These are phyloP conservation scores for Avena insularis DNA, from an alignment of 176 grass and related monocot species.

Conservation along the genomic window DNA sequence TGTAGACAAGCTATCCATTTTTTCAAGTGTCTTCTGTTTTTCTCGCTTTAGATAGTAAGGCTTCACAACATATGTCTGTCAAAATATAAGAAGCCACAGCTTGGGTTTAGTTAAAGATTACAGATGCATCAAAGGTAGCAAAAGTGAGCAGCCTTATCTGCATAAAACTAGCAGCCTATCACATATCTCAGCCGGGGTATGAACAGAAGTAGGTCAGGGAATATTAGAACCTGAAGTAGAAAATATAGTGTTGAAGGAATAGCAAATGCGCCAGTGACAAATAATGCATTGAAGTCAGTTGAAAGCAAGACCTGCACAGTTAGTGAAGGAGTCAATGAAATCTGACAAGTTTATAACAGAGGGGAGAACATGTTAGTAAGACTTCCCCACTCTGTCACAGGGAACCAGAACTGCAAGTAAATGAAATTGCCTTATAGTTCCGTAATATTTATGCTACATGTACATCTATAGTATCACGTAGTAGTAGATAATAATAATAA, in stretches of 20 bases:
- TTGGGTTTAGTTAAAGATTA: conserved; percentile 40
- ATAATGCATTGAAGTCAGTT: conserved; percentile 68
- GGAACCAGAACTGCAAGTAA: conserved; percentile 29
- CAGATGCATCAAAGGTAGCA: conserved; percentile 23
- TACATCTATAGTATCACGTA: not conserved
- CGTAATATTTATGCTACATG: not conserved
- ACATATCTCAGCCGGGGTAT: conserved; percentile 35
- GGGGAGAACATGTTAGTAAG: conserved; percentile 4
- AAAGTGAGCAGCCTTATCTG: conserved; percentile 31
- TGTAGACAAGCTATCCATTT: conserved; percentile 66
- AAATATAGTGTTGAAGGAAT: conserved; percentile 97
- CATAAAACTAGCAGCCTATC: conserved; percentile 23
- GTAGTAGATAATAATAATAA: not conserved
- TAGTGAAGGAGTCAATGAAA: conserved; percentile 41
- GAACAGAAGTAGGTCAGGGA: conserved; percentile 28
- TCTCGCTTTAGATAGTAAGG: conserved; percentile 76
- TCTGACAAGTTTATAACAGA: conserved; percentile 39
- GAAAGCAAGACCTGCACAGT: conserved; percentile 86
- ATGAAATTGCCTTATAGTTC: not conserved
- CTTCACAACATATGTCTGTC: conserved; percentile 84
- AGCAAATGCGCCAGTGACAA: conserved; percentile 74
- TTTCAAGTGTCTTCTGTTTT: conserved; percentile 70
- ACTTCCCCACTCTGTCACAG: conserved; percentile 14
- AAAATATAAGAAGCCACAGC: conserved; percentile 47
- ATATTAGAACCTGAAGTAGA: conserved; percentile 83